Percentiles rank a stretch among this genome's conserved stretches.
phyloP scores from a whole-genome alignment of 257 asterid genomes.

The Linaria vulgaris region DNA sequence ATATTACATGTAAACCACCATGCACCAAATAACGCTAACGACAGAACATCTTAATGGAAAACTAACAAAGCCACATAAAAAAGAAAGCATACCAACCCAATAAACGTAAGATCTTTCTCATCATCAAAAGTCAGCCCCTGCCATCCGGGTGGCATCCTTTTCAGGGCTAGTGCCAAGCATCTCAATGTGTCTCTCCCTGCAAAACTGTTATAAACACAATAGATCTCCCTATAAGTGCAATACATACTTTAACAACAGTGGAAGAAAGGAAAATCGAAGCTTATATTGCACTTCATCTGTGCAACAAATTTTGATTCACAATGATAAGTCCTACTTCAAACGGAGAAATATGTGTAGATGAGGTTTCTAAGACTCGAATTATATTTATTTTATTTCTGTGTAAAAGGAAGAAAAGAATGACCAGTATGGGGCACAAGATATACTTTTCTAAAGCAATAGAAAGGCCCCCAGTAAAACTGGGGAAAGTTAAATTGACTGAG shows the following conservation, averaged over 20 bases:
- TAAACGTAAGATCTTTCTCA: slow-evolving; percentile 92
- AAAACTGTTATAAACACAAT: slow-evolving; percentile 56
- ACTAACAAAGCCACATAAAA: slow-evolving; percentile 34
- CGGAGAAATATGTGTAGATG: not conserved
- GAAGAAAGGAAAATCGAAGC: not conserved
- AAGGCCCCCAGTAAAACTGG: not conserved
- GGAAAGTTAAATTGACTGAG: not conserved
- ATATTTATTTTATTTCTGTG: not conserved
- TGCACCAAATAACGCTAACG: slow-evolving; percentile 16
- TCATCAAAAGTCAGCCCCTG: slow-evolving; percentile 79
- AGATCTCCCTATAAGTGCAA: slow-evolving; percentile 25
- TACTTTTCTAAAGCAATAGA: not conserved
- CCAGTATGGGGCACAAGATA: slow-evolving; percentile 4
- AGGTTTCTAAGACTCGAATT: not conserved
- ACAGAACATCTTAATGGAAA: slow-evolving; percentile 17
- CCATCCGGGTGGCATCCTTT: slow-evolving; percentile 86
- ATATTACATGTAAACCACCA: slow-evolving; percentile 3
- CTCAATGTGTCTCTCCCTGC: slow-evolving; percentile 96
- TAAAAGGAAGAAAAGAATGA: not conserved
- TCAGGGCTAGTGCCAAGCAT: slow-evolving; percentile 93
- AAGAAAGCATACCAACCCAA: slow-evolving; percentile 99
- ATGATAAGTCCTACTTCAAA: not conserved
- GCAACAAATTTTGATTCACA: not conserved
- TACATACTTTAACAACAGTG: slow-evolving; percentile 12
- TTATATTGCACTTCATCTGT: slow-evolving; percentile 6